Base-by-base conservation (phyloP, 768 basidiomycete genomes). In the Naganishia onofrii region DNA sequence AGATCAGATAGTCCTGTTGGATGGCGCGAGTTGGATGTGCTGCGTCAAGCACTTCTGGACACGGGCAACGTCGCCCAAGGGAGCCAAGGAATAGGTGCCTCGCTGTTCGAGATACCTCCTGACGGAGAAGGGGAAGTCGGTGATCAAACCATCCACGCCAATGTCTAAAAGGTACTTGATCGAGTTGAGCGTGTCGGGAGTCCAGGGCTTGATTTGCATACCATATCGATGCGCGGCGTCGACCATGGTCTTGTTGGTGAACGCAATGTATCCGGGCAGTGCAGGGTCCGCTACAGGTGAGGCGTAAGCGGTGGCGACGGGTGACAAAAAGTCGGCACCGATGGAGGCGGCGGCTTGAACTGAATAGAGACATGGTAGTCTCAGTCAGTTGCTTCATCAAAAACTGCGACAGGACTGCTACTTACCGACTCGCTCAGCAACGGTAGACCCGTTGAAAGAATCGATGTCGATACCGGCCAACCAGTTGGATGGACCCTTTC, bases 91-190 rank as follows among this genome's bases (percentile, higher is more conserved):
- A 0, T 80, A 75, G 9, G 85, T 76, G 7, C 86, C 86, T 46
- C 83, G 83, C 71, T 87, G 85, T 71, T 86, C 83, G 9, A 85
- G 83, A 77, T 86, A 84, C 60, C 87, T 81, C 46, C 88, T 85
- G 56, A 90, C 80, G 28, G 84, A 80, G 53, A 83, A 80, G 3
- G 90, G 89, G 77, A 87, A 90, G 76, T 92, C 90, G 5, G 89
- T 87, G 74, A 92, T 91, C 68, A 92, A 85, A 0, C 90, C 90
- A 77, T 91, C 90, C 0, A 87, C 87, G 3, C 86, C 86, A 82
- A 84, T 85, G 19, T 83, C 83, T 38, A 88, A 67, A 51, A 91
- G 76, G 72, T 87, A 83, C n/a, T 89, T 86, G 2, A 85, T 84
- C 44, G 87, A 82, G 74, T 85, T 87, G 68, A 89, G 81, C 23